Evolutionary conservation across 345 rosid species (phyloP), one percentile per base, ranked within the genome.

Genomic region (Syzygium aromaticum): DNA sequence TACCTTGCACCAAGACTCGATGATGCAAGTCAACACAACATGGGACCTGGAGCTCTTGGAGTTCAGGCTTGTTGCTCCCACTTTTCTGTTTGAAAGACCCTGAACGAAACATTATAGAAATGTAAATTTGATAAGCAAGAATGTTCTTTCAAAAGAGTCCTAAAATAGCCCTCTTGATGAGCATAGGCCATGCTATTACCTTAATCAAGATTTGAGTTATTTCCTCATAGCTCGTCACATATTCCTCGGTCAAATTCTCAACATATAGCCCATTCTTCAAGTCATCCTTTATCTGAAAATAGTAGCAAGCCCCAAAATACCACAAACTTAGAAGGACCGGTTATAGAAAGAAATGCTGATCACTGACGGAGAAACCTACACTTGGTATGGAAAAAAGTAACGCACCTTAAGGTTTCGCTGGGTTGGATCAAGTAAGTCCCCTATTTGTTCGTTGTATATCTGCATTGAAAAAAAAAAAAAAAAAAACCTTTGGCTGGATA

Each of bases 31-130:
- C 78, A 94, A 95, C n/a, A 94, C 93, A 87, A 95, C 90, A 85
- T 98, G 99, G 46, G 99, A 98, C 89, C 99, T 93, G 82, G 99
- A 98, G 91, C 99, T 96, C 94, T 95, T 97, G 63, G 98, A 96
- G 90, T 97, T 96, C 80, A 95, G 89, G 90, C 96, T 94, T 86
- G 99, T 98, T 85, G 98, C 96, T 90, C 99, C 99, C 91, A 98
- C 98, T 91, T 96, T 98, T 89, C 96, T 95, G 89, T 91, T 95
- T 87, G 99, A 98, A 51, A 98, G 98, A 23, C 99, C 99, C 99
- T 96, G 92, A 77, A 88, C 27, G 63, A 73, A 43, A 52, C 28
- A 8, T 28, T 33, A 57, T 6, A 10, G 46, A 61, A 87, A 52
- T 27, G 82, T 73, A 67, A 51, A 64, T 5, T 56, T 51, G 49